phyloP scores from a whole-genome alignment of 179 eudicot species.

The Beta corolliflora region DNA sequence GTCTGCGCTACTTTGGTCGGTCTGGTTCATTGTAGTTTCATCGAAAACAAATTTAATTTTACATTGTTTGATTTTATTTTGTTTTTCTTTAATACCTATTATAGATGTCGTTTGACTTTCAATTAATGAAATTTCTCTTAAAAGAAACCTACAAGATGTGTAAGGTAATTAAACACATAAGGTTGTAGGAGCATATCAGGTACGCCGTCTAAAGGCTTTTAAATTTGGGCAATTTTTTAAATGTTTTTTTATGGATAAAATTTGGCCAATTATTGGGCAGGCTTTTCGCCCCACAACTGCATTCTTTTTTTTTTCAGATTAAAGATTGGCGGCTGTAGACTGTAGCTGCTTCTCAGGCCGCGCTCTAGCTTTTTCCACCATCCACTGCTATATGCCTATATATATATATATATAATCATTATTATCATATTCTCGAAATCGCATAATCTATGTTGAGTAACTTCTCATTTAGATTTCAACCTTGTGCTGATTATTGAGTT shows the following conservation, averaged over 20 bases:
- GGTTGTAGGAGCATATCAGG: background rate
- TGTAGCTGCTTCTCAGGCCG: background rate
- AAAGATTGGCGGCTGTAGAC: slow-evolving; percentile 7
- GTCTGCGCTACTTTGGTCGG: too few species aligned
- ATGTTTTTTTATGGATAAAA: background rate
- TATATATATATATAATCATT: too few species aligned
- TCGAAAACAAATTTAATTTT: too few species aligned
- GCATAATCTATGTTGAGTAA: background rate
- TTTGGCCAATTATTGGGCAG: slow-evolving; percentile 22
- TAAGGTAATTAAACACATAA: slow-evolving; percentile 12
- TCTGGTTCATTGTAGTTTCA: too few species aligned
- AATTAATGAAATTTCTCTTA: too few species aligned
- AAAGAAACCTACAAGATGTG: too few species aligned
- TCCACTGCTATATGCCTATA: background rate
- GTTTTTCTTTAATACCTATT: too few species aligned
- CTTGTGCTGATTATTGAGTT: background rate
- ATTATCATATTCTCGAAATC: background rate
- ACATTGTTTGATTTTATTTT: too few species aligned
- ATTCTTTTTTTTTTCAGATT: slow-evolving; percentile 2
- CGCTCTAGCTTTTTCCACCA: background rate
- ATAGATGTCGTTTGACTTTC: too few species aligned
- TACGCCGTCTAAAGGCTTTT: too few species aligned
- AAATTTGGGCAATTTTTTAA: too few species aligned
- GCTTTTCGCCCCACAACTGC: slow-evolving; percentile 12
- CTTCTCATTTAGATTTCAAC: slow-evolving; percentile 8